Evolutionary conservation across 2,329 filamentous ascomycete genomes (phyloP), one percentile per base, ranked within the genome.

Genomic region (Calonectria pteridis): DNA sequence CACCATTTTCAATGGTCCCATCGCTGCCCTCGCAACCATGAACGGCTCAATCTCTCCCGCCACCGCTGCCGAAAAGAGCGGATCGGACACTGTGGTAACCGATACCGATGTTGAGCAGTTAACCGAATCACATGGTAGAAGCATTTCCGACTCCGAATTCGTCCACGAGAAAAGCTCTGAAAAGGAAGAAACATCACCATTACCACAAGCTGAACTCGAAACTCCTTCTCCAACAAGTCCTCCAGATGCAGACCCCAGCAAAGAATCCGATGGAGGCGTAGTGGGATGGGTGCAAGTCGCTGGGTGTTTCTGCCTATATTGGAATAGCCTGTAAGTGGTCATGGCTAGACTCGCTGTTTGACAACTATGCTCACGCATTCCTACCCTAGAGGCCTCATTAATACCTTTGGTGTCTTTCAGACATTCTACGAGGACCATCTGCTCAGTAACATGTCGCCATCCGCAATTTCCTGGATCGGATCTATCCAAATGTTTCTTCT

Each of bases 391-490:
- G 83, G 84, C n/a, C 75, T 85, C 20, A 81, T 87, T 69, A 87
- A 86, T 77, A 84, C 82, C n/a, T 88, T 86, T 67, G 87, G 86
- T 43, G 85, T 86, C 2, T 88, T 85, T 78, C 86, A 88, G 75
- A 85, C 84, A 6, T 88, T 86, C 79, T 87, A 87, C 74, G 83
- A 86, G 75, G 79, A 80, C 1, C 78, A 79, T 0, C 80, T 86
- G 14, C 82, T 86, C 20, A 72, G 70, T 11, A 55, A 73, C 18
- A 77, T 78, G 23, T 82, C 83, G 1, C 78, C 86, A 1, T 86
- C 85, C 1, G 78, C 81, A 49, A 87, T 89, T 51, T 86, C 86
- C 6, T 87, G 86, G 86, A 86, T 88, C 70, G 86, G 84, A 35
- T 85, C 85, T 20, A 76, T 87, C 13, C 86, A 88, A 73, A 81